A percentile compares a stretch with the other conserved stretches of the same genome.
Conservation (phyloP, 352 stramenopile genomes). For the Phytophthora pini region DNA sequence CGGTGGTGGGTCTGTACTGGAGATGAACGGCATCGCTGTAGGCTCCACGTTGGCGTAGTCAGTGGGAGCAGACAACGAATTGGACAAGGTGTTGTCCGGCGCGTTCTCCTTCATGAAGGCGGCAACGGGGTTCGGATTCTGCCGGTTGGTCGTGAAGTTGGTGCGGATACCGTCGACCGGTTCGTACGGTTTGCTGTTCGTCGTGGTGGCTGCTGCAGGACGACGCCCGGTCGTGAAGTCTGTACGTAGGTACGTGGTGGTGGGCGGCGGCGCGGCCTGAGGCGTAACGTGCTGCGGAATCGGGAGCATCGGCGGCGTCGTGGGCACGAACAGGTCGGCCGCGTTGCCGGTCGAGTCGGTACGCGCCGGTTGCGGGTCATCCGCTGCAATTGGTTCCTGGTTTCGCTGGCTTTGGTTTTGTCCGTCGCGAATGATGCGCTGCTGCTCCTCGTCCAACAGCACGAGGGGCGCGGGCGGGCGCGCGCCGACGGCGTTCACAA, state of each 20-base stretch:
- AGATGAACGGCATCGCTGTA: slow-evolving; percentile 42
- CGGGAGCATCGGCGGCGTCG: slow-evolving; percentile 34
- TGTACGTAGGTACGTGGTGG: slow-evolving; percentile 43
- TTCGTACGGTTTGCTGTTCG: slow-evolving; percentile 13
- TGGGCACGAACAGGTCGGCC: slow-evolving; percentile 34
- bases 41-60: slow-evolving; percentile 51
- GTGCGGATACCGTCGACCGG: slow-evolving; percentile 42
- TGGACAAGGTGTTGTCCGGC: slow-evolving; percentile 2
- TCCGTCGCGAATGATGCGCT: slow-evolving; percentile 46
- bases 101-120: slow-evolving; percentile 30
- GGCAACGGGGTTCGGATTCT: slow-evolving; percentile 23
- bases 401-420: not conserved
- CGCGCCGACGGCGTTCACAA: slow-evolving; percentile 20
- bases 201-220: slow-evolving; percentile 11
- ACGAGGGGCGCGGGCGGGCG: slow-evolving; percentile 33
- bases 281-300: slow-evolving; percentile 25
- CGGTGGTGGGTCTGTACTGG: slow-evolving; percentile 30
- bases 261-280: slow-evolving; percentile 28
- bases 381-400: not conserved
- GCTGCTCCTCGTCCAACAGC: slow-evolving; percentile 66
- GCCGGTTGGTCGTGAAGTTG: slow-evolving; percentile 49
- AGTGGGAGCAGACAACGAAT: slow-evolving; percentile 29
- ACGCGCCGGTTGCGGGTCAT: not conserved
- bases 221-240: slow-evolving; percentile 46
- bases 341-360: slow-evolving; percentile 20